These are phyloP conservation scores for Coleophoma crateriformis DNA, from an alignment of 2,329 filamentous ascomycete species.

Conservation along the genomic window DNA sequence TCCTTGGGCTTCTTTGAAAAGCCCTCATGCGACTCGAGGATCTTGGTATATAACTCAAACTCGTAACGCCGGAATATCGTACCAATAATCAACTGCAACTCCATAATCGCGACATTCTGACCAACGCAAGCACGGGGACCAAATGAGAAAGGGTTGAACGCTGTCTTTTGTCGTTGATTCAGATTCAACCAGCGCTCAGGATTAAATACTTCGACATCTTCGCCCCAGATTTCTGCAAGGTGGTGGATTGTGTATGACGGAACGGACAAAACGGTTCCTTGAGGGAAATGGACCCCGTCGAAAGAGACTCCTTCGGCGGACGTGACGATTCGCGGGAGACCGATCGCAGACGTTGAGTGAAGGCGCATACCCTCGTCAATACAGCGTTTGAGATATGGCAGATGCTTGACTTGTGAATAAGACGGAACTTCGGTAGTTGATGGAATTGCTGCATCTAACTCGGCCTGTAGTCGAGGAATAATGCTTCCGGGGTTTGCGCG, in stretches of 20 bases:
- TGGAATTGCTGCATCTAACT: constrained; percentile 66
- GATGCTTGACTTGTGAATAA: constrained; percentile 33
- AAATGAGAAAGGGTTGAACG: constrained; percentile 68
- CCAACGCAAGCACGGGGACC: constrained; percentile 67
- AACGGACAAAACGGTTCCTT: constrained; percentile 69
- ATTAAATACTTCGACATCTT: constrained; percentile 61
- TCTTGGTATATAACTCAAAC: constrained; percentile 50
- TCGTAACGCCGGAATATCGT: constrained; percentile 57
- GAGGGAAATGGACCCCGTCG: constrained; percentile 56
- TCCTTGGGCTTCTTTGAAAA: constrained; percentile 74
- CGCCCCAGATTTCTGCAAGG: constrained; percentile 63
- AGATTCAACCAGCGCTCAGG: constrained; percentile 65
- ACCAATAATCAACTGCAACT: constrained; percentile 69
- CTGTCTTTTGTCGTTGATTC: constrained; percentile 62
- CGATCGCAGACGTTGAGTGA: constrained; percentile 78
- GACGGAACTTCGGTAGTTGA: constrained; percentile 39
- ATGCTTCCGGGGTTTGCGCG: constrained; percentile 54
- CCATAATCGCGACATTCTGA: constrained; percentile 80
- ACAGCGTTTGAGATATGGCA: constrained; percentile 35
- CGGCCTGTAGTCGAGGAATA: constrained; percentile 61
- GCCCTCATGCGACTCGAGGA: constrained; percentile 71
- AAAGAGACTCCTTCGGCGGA: constrained; percentile 53
- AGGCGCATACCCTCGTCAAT: constrained; percentile 45
- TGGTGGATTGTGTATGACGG: constrained; percentile 79
- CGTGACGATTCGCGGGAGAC: constrained; percentile 68